A percentile compares a stretch with the other conserved stretches of the same genome.
phyloP scores from a whole-genome alignment of 2,329 filamentous ascomycete species.

The Scortechinia acanthostroma region DNA sequence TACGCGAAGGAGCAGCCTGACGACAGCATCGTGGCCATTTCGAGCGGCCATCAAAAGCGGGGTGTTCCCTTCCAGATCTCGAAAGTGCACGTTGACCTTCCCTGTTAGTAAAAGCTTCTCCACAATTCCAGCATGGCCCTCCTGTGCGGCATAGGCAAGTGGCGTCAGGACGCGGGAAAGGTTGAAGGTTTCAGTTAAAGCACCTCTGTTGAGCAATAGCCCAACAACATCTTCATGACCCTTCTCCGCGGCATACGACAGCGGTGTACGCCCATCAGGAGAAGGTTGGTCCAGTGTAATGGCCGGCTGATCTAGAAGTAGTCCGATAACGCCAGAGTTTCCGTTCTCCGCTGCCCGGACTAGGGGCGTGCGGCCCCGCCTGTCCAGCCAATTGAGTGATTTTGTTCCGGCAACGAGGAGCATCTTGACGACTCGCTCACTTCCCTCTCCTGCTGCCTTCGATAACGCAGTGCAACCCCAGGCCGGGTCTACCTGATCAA shows the following conservation, averaged over 20 bases:
- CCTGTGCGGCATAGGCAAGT: not conserved
- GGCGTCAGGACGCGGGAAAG: not conserved
- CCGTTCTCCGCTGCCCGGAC: constrained; percentile 4
- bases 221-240: constrained; percentile 3
- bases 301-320: not conserved
- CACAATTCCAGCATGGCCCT: not conserved
- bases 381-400: not conserved
- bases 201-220: constrained; percentile 5
- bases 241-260: constrained; percentile 4
- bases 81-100: no score
- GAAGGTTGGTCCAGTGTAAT: constrained; percentile 2
- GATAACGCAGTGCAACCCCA: no score
- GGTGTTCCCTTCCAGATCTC: no score
- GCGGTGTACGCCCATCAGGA: constrained; percentile 4
- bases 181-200: not conserved
- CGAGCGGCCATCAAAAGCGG: no score
- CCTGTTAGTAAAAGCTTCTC: no score
- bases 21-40: no score
- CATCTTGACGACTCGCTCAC: not conserved
- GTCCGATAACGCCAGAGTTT: constrained; percentile 3
- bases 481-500: no score
- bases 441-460: no score
- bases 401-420: not conserved
- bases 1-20: no score
- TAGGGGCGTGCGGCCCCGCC: not conserved